Conservation (phyloP, 2,329 filamentous ascomycete species). For the Aureobasidium sp. region DNA sequence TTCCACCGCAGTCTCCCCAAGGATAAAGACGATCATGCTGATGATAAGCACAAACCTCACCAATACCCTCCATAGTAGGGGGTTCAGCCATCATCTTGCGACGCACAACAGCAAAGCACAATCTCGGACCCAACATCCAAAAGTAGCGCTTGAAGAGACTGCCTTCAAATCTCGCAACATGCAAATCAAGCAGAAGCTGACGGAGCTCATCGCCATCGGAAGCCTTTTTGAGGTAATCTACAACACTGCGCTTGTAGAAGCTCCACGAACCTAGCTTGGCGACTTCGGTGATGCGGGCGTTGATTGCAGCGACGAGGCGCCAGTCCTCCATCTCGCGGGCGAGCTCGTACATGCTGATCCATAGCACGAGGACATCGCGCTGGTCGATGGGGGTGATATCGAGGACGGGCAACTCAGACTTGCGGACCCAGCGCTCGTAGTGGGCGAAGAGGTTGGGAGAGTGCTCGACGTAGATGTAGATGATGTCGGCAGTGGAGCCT, state of each 20-base stretch:
- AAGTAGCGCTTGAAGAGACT: neutral
- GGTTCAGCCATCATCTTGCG: neutral
- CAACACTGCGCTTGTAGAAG: constrained; percentile 1
- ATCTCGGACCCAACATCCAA: neutral
- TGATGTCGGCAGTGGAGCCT: neutral
- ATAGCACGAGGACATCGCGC: neutral
- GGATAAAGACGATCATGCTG: neutral
- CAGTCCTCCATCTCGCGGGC: neutral
- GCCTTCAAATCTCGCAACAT: neutral
- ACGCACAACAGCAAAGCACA: neutral
- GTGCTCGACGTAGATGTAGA: neutral
- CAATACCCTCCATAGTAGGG: neutral
- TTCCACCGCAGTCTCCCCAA: neutral
- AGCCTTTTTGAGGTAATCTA: neutral
- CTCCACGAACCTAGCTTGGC: neutral
- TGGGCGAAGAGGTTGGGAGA: neutral
- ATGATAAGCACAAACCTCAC: neutral
- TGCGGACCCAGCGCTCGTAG: constrained; percentile 6
- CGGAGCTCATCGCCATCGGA: neutral
- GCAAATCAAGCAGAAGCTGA: neutral
- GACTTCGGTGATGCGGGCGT: neutral
- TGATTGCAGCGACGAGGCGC: neutral
- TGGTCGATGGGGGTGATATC: neutral
- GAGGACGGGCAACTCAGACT: neutral
- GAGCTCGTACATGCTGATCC: neutral